Evolutionary conservation across 2,329 filamentous ascomycete species (phyloP), one percentile per base, ranked within the genome.

Genomic region (Juglanconis oblonga): DNA sequence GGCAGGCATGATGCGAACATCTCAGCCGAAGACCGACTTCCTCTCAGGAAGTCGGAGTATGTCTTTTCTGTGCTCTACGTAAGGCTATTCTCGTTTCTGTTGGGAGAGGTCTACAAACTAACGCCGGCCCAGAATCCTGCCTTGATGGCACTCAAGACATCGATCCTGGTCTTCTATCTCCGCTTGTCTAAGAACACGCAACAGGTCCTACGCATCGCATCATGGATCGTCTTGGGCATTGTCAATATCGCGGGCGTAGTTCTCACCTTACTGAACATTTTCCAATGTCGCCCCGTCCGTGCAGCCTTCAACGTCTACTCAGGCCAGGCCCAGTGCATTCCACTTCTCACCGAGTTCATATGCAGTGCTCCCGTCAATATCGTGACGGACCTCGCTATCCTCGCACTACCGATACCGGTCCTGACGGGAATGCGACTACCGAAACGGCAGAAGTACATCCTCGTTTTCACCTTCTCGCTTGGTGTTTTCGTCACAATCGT

Each of bases 141-240:
- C 3, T 80, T 97, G 58, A 96, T 96, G 91, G 87, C 89, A 3
- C 92, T 91, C 54, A 97, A 97, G 76, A 92, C 91, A 0, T 96
- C 92, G n/a, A 91, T 97, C 67, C 81, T 97, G 60, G 82, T 95
- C 56, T 97, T 97, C 74, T 97, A 96, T 75, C 81, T 97, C 53
- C 88, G 89, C 45, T 81, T 97, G 52, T 90, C 91, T 32, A 89
- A 88, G 67, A 90, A 91, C 61, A 87, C 85, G 0, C 87, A 96
- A 66, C 85, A 86, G 64, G 79, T 93, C 53, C 88, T 97, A 65
- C 86, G 89, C 61, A 85, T 89, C 74, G 87, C 88, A n/a, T 95
- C 91, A n/a, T 92, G 92, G 79, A 79, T 82, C 4, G 92, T 90
- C 0, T 78, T 97, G 1, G 79, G 79, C 52, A 81, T 96, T 29